Evolutionary conservation across 1,284 basidiomycete species (phyloP), one percentile per base, ranked within the genome.

Genomic region (Erythrobasidium hasegawianum): DNA sequence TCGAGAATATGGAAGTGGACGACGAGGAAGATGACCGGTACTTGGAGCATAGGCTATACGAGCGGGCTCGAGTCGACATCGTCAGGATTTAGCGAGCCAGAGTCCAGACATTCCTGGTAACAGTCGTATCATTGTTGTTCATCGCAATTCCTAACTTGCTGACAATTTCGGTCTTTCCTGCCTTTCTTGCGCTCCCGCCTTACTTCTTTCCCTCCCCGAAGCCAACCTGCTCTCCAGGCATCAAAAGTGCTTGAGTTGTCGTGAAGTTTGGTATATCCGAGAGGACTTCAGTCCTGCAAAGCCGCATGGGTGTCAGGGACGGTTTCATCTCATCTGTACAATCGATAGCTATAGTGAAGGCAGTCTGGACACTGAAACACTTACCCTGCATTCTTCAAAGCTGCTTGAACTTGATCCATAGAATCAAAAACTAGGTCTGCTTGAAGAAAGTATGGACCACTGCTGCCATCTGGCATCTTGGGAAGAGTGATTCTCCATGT

Each of bases 11-110:
- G 47, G 64, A 70, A 13, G 43, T 66, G 2, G 64, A 70, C 20
- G 71, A 61, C 13, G 55, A 56, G 1, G 68, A 72, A 47, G 65
- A 47, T 57, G 67, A 45, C 59, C 62, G 39, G 40, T 45, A 58
- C 59, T n/a, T 64, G 11, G 65, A 67, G 16, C 62, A 69, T 43
- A 47, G 45, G 16, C 43, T 69, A 8, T 69, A 66, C 26, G 68
- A 69, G 39, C 57, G 68, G 18, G 40, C 41, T 27, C 50, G 60
- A 11, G 62, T 69, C 20, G 68, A 69, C 26, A 57, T 69, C 13
- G 68, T 69, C 9, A 50, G 62, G n/a, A 52, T 68, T 49, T 59
- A 45, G 40, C 41, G 22, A 24, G 43, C 33, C 4, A 33, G 33
- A 33, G 33, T 5, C 11, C 11, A 11, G 33, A 33, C 11, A 33